Evolutionary conservation across 2,329 filamentous ascomycete species (phyloP).

Genomic region (Aspergillus flavus): DNA sequence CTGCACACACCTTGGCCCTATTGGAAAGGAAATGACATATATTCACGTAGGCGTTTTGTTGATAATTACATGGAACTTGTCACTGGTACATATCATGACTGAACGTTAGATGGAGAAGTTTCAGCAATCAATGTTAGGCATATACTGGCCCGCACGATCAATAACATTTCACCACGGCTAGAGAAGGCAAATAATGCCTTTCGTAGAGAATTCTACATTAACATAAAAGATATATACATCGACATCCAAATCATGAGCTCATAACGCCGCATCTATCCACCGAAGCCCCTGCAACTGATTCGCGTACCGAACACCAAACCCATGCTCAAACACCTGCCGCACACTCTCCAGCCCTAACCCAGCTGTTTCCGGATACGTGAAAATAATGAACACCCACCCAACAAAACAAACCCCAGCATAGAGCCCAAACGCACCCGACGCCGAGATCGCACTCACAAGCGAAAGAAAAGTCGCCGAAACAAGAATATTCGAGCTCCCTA

Average conservation of each 20-base stretch:
- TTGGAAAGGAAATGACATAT: not conserved
- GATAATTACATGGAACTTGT: not conserved
- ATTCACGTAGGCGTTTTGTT: conserved; percentile 1
- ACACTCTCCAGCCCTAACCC: conserved; percentile 1
- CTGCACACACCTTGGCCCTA: not conserved
- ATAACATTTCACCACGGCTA: not conserved
- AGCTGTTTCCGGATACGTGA: not conserved
- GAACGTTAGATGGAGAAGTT: not conserved
- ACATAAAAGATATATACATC: not conserved
- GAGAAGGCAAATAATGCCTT: not conserved
- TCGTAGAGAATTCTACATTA: not conserved
- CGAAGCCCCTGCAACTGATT: not conserved
- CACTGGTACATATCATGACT: not conserved
- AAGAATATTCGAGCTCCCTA: not conserved
- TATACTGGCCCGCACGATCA: not conserved
- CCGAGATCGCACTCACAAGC: not conserved
- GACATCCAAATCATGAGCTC: not conserved
- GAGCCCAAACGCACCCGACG: not conserved
- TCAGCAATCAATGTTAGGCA: not conserved
- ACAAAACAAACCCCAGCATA: not conserved
- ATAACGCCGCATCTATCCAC: not conserved
- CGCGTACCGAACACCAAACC: not conserved
- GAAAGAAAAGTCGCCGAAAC: not conserved
- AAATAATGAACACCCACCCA: not conserved
- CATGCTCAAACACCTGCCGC: not conserved